Percentiles rank a stretch among this genome's conserved stretches.
Conservation (phyloP, 768 basidiomycete genomes). For the Tylopilus plumbeoviolaceoides region DNA sequence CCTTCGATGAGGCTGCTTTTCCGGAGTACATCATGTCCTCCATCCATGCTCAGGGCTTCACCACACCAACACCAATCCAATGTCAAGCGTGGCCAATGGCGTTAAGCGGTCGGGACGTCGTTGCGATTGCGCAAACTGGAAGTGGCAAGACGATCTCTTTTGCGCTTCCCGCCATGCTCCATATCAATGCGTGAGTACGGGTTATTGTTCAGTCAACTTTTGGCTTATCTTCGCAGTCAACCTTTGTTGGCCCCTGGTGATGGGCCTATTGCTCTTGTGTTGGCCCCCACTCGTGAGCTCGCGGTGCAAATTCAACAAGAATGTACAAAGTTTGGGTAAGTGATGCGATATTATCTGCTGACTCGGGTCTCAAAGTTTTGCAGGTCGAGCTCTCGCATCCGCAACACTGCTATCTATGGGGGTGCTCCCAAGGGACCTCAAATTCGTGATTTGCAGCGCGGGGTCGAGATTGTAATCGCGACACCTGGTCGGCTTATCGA, state of each 20-base stretch:
- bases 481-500: slow-evolving; percentile 99
- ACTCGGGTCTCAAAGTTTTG: background rate
- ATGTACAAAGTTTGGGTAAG: slow-evolving; percentile 95
- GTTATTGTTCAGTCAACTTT: background rate
- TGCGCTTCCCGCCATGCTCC: slow-evolving; percentile 97
- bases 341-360: background rate
- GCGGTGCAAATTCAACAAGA: slow-evolving; percentile 99
- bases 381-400: slow-evolving; percentile 88
- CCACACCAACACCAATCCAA: slow-evolving; percentile 89
- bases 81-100: slow-evolving; percentile 99
- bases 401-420: slow-evolving; percentile 98
- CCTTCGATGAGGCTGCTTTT: slow-evolving; percentile 94
- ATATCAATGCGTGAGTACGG: slow-evolving; percentile 90
- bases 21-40: slow-evolving; percentile 94
- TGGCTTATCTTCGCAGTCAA: slow-evolving; percentile 50
- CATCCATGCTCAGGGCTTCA: slow-evolving; percentile 92
- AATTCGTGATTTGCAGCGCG: slow-evolving; percentile 95
- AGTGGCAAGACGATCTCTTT: slow-evolving; percentile 99
- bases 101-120: slow-evolving; percentile 86
- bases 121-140: slow-evolving; percentile 97
- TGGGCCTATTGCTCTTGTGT: slow-evolving; percentile 93
- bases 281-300: slow-evolving; percentile 96
- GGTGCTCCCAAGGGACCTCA: slow-evolving; percentile 99
- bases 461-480: slow-evolving; percentile 98
- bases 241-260: slow-evolving; percentile 90